Percentiles rank a stretch among this genome's conserved stretches.
These are phyloP conservation scores for Aphanomyces invadans DNA, from an alignment of 352 stramenopile species.

Conservation along the genomic window DNA sequence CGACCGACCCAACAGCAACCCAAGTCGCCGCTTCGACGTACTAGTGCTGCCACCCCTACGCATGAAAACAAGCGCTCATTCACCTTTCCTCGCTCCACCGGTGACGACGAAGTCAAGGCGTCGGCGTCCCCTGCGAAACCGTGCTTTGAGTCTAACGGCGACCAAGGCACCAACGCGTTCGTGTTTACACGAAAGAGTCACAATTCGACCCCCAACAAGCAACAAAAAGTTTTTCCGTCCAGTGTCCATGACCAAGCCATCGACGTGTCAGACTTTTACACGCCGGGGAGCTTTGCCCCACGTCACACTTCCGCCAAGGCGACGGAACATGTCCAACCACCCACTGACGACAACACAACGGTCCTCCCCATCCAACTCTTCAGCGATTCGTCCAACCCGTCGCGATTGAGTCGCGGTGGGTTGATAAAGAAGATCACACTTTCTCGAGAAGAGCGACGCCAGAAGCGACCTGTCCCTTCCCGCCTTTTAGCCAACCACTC, in stretches of 20 bases:
- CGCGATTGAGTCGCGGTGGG: conserved; percentile 11
- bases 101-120: not conserved
- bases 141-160: not conserved
- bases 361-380: conserved; percentile 18
- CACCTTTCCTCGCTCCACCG: not conserved
- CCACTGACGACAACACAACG: not conserved
- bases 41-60: not conserved
- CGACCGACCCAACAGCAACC: not conserved
- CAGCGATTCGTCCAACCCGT: conserved; percentile 15
- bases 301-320: not conserved
- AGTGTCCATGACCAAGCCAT: conserved; percentile 22
- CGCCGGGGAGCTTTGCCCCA: conserved; percentile 3
- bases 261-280: conserved; percentile 15
- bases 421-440: conserved; percentile 21
- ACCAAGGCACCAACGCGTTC: conserved; percentile 3
- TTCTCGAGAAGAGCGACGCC: conserved; percentile 20
- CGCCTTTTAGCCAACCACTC: conserved; percentile 14
- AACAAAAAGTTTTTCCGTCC: conserved; percentile 11
- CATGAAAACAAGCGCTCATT: not conserved
- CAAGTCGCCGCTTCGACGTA: not conserved
- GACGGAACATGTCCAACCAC: not conserved
- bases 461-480: conserved; percentile 15
- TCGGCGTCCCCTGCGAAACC: not conserved
- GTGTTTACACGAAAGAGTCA: conserved; percentile 23
- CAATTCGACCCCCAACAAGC: conserved; percentile 2